Percentiles rank a stretch among this genome's conserved stretches.
phyloP scores from a whole-genome alignment of 768 basidiomycete genomes.

The Rhizopogon vesiculosus region DNA sequence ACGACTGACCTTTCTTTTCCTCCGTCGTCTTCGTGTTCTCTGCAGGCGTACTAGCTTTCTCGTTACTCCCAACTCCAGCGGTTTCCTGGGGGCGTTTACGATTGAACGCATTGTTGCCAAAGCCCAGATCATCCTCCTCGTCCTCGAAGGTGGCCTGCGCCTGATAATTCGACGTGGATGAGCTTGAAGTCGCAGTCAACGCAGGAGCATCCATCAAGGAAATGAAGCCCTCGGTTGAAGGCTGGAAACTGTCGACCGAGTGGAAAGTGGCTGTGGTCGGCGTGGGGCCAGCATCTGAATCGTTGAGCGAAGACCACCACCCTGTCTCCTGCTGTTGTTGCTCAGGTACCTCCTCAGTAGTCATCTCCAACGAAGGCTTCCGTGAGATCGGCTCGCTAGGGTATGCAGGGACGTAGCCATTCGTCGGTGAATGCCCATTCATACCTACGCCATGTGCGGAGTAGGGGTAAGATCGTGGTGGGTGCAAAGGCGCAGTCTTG shows the following conservation, averaged over 20 bases:
- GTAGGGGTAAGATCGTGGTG: constrained; percentile 26
- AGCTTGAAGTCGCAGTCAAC: constrained; percentile 33
- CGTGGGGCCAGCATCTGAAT: constrained; percentile 42
- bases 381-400: constrained; percentile 25
- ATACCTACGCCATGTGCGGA: constrained; percentile 24
- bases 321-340: constrained; percentile 35
- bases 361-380: constrained; percentile 26
- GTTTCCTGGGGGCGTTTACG: constrained; percentile 25
- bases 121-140: constrained; percentile 85
- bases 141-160: constrained; percentile 28
- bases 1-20: constrained; percentile 27
- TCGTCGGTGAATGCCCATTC: constrained; percentile 24
- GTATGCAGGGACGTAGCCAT: constrained; percentile 33
- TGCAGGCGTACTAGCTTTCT: constrained; percentile 13
- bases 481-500: constrained; percentile 48
- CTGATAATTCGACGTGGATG: constrained; percentile 8
- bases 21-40: constrained; percentile 15
- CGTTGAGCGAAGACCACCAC: constrained; percentile 62
- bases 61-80: constrained; percentile 20
- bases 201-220: constrained; percentile 72
- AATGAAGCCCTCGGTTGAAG: constrained; percentile 60
- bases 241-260: constrained; percentile 40
- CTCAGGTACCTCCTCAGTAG: constrained; percentile 22
- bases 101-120: constrained; percentile 67
- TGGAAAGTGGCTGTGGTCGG: constrained; percentile 70